Conservation (phyloP, 164 flowering plant genomes). For the Chimonanthus salicifolius region DNA sequence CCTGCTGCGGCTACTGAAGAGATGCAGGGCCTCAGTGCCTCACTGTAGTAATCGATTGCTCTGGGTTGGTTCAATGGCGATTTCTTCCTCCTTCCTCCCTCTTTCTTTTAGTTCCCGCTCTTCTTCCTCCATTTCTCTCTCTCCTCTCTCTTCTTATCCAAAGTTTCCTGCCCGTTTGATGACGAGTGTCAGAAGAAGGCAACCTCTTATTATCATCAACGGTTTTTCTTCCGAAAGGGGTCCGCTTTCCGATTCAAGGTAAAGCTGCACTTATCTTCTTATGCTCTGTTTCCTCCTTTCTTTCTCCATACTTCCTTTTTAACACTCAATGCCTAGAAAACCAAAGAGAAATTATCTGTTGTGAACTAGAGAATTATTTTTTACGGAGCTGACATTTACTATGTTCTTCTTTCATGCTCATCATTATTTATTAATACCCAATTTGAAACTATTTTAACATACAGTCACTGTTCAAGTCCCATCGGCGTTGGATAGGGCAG, state of each 20-base stretch:
- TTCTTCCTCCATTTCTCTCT: slow-evolving; percentile 13
- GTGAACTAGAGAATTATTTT: not conserved
- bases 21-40: too few relatives aligned
- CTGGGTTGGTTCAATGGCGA: slow-evolving; percentile 24
- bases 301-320: not conserved
- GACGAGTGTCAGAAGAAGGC: slow-evolving; percentile 10
- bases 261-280: not conserved
- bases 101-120: slow-evolving; percentile 4
- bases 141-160: slow-evolving; percentile 21
- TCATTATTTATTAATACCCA: not conserved
- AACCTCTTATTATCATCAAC: slow-evolving; percentile 18
- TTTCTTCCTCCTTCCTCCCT: slow-evolving; percentile 26
- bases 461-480: too few relatives aligned
- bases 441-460: too few relatives aligned
- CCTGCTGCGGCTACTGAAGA: too few relatives aligned
- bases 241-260: slow-evolving; percentile 22
- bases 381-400: not conserved
- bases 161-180: slow-evolving; percentile 7
- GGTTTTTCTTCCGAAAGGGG: slow-evolving; percentile 37
- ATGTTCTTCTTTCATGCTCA: not conserved
- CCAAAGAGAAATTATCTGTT: not conserved
- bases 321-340: too few relatives aligned
- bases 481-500: too few relatives aligned
- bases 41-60: too few relatives aligned
- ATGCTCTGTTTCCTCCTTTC: not conserved